A percentile compares a stretch with the other conserved stretches of the same genome.
Evolutionary conservation across 768 basidiomycete species (phyloP).

Genomic region (Rhodotorula diobovata): DNA sequence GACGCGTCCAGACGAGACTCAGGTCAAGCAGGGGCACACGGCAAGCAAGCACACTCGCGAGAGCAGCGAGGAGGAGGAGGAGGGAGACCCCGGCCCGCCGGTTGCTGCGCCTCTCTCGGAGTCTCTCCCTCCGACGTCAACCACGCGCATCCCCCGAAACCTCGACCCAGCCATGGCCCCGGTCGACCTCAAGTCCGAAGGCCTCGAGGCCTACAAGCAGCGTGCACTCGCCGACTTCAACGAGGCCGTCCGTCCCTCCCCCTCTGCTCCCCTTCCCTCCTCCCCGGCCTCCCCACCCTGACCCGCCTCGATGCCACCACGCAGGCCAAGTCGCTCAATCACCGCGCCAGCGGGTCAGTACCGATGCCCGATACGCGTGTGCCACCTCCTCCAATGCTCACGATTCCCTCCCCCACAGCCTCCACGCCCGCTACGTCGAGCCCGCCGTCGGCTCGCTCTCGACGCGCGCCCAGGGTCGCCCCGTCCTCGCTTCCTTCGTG

Average conservation of each 20-base stretch:
- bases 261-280: too few relatives aligned
- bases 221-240: neutral
- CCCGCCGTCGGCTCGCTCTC: constrained; percentile 12
- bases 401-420: neutral
- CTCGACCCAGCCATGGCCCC: neutral
- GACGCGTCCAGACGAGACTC: too few relatives aligned
- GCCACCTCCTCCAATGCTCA: fast-evolving
- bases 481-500: constrained; percentile 18
- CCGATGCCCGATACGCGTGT: fast-evolving
- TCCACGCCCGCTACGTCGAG: constrained; percentile 20
- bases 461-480: neutral
- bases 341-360: neutral
- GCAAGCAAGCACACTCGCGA: too few relatives aligned
- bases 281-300: neutral
- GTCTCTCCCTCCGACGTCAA: neutral
- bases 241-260: neutral
- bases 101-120: too few relatives aligned
- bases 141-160: too few relatives aligned
- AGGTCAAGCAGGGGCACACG: too few relatives aligned
- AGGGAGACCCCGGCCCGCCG: too few relatives aligned
- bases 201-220: neutral
- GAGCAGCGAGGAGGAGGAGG: neutral
- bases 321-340: neutral
- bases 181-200: too few relatives aligned
- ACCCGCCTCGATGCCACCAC: neutral